Percentiles rank a stretch among this genome's conserved stretches.
phyloP scores from a whole-genome alignment of 495 filamentous ascomycete species.

The Hypoxylon crocopeplum region DNA sequence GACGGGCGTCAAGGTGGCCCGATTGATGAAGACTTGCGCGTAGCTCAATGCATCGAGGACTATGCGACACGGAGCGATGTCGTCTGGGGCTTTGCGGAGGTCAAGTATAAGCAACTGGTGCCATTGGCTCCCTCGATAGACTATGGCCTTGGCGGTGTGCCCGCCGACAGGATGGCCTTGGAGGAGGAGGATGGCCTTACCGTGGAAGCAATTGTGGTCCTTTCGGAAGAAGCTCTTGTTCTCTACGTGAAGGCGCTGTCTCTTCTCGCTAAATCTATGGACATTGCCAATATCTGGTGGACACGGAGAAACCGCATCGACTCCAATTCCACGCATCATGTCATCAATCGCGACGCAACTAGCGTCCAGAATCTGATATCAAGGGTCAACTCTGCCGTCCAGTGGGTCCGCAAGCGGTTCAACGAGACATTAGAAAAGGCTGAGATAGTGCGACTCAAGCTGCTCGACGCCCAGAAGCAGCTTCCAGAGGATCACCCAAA shows the following conservation, averaged over 20 bases:
- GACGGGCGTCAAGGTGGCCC: constrained; percentile 67
- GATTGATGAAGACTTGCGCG: constrained; percentile 80
- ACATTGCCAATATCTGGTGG: constrained; percentile 95
- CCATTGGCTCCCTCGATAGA: constrained; percentile 82
- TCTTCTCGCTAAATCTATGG: constrained; percentile 92
- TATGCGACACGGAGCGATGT: constrained; percentile 91
- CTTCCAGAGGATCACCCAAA: constrained; percentile 85
- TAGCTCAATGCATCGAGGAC: constrained; percentile 84
- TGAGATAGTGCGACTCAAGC: constrained; percentile 84
- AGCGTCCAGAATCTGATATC: constrained; percentile 64
- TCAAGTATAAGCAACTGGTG: constrained; percentile 96
- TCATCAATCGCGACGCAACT: constrained; percentile 50
- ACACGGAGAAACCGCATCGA: constrained; percentile 74
- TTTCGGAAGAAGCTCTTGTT: constrained; percentile 94
- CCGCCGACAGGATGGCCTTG: constrained; percentile 52
- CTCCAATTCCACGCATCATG: constrained; percentile 54
- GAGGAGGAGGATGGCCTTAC: constrained; percentile 77
- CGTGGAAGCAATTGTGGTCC: constrained; percentile 78
- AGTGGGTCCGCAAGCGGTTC: constrained; percentile 92
- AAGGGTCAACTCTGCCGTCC: constrained; percentile 89
- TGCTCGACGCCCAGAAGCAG: constrained; percentile 84
- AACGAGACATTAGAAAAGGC: constrained; percentile 97
- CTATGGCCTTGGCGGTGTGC: constrained; percentile 67
- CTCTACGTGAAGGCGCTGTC: constrained; percentile 93
- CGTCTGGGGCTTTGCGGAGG: constrained; percentile 95